Base-by-base conservation (phyloP, 1,284 basidiomycete genomes). In the Heterobasidion occidentale region DNA sequence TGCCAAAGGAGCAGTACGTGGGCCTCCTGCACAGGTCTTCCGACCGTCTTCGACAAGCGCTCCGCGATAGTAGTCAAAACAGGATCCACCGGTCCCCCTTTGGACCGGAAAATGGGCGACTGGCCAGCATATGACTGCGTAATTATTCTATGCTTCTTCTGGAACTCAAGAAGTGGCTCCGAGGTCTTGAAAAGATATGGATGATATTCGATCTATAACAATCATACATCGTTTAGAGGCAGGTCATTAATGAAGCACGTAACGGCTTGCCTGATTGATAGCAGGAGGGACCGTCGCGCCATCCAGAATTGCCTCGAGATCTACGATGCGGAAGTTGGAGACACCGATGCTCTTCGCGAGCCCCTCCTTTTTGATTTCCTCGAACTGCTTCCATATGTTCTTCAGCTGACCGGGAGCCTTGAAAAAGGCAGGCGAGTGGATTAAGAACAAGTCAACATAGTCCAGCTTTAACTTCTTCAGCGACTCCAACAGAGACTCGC, bases 281-380 rank as follows among this genome's bases (percentile, higher is more conserved):
- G 83, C 81, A 0, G 92, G 91, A 3, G 76, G 63, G 44, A 90
- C 69, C 34, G 74, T 79, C 27, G 81, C 86, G 33, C 70, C 76
- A 36, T 78, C 75, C 34, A 90, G 65, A 44, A 93, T 72, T 53
- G 79, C 78, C 58, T 84, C 70, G 47, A 94, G 70, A 61, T 94
- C 78, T 58, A 81, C 72, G 17, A 85, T 75, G 15, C 75, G 78
- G 69, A 88, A 94, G 73, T 95, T 95, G 55, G 86, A 90, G 14
- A 96, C 90, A 1, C 93, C 93, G 58, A 95, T 90, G 46, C 83
- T 85, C 68, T 79, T 87, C 44, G 88, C 74, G 49, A 92, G 70
- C 1, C 89, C 89, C 50, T 82, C 81, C 51, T 71, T 71, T 69
- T 88, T 78, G 52, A 87, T 70, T 48, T 77, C 79, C 66, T 92